Evolutionary conservation across 2,329 filamentous ascomycete species (phyloP).

Genomic region (Ophiostoma montium): DNA sequence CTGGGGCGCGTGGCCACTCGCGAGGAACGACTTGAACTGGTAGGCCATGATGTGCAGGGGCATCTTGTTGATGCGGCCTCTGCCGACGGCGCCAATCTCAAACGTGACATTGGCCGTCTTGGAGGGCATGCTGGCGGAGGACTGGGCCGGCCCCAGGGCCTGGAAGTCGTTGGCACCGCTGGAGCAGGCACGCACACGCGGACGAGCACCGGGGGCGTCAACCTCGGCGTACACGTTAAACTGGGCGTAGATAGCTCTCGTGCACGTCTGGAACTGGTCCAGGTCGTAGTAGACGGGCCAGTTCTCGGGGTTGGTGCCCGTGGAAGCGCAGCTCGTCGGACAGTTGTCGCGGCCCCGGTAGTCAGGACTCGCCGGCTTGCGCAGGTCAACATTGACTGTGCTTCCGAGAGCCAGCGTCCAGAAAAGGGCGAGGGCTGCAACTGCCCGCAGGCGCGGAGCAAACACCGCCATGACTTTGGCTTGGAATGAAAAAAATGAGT

Average conservation of each 20-base stretch:
- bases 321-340: background rate
- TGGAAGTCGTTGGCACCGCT: background rate
- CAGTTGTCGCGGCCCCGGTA: conserved; percentile 1
- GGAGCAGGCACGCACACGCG: background rate
- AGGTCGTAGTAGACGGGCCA: background rate
- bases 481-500: no score
- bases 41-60: background rate
- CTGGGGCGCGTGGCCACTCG: background rate
- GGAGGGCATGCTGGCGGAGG: background rate
- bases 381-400: background rate
- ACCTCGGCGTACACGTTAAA: background rate
- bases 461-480: no score
- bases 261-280: background rate
- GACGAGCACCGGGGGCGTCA: background rate
- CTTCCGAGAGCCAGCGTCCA: background rate
- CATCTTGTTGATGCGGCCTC: background rate
- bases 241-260: background rate
- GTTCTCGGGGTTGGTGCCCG: background rate
- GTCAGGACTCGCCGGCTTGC: background rate
- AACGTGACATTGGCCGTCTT: background rate
- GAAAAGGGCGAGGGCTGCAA: no score
- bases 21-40: background rate
- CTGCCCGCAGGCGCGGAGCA: no score
- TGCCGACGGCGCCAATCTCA: background rate
- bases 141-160: background rate